These are phyloP conservation scores for Fusarium globosum DNA, from an alignment of 2,329 filamentous ascomycete genomes.

Conservation along the genomic window DNA sequence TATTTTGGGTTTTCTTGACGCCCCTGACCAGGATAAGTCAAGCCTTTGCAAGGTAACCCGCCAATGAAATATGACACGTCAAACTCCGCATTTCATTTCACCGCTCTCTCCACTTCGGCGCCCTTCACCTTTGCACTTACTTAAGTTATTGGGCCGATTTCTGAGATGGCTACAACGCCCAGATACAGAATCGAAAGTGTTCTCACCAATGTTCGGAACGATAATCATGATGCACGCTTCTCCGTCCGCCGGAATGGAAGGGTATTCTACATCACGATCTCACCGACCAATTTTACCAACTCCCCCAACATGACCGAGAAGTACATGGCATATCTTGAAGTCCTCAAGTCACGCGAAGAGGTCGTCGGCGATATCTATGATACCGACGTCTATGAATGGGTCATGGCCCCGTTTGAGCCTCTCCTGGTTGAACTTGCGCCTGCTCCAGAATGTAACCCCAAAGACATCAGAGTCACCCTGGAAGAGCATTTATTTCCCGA, in stretches of 20 bases:
- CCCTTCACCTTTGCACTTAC: no score
- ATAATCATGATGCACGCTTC: conserved; percentile 17
- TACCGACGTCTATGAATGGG: conserved; percentile 36
- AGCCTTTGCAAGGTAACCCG: no score
- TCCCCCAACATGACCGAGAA: conserved; percentile 23
- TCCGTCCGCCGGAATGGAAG: conserved; percentile 33
- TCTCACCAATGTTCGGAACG: not conserved
- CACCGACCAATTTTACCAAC: conserved; percentile 22
- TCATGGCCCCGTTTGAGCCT: conserved; percentile 26
- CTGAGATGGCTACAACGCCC: not conserved
- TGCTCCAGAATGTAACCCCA: not conserved
- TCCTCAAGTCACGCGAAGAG: conserved; percentile 33
- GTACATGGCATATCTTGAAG: conserved; percentile 26
- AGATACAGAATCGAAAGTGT: conserved; percentile 12
- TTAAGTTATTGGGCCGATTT: no score
- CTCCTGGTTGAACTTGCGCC: conserved; percentile 39
- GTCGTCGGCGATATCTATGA: conserved; percentile 29
- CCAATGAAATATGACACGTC: no score
- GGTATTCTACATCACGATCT: conserved; percentile 28
- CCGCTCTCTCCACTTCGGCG: no score
- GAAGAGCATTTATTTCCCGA: conserved; percentile 34
- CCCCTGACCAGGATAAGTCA: no score
- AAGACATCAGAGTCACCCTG: conserved; percentile 26
- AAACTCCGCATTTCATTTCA: no score
- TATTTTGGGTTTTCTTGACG: no score